Conservation (phyloP, 106 monocot genomes). For the Ottelia alismoides region DNA sequence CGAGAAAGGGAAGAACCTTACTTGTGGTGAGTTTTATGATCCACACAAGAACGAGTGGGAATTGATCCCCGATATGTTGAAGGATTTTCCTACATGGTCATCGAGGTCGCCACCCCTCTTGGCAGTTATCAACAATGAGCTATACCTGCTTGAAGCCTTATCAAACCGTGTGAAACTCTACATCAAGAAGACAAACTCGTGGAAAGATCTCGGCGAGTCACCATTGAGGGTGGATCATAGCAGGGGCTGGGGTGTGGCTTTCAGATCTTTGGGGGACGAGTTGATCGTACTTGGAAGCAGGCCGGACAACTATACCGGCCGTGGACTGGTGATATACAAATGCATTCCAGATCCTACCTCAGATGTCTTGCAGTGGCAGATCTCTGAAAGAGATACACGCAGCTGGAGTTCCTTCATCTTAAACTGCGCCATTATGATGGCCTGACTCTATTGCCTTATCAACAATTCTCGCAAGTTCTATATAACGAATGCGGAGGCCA, state of each 20-base stretch:
- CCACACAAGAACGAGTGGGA: conserved; percentile 15
- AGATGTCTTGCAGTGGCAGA: conserved; percentile 13
- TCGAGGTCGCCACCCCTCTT: conserved; percentile 32
- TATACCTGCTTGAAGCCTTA: conserved; percentile 25
- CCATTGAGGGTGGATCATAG: conserved; percentile 31
- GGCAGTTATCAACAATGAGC: conserved; percentile 22
- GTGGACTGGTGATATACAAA: conserved; percentile 25
- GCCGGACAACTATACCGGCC: conserved; percentile 1
- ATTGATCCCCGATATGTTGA: conserved; percentile 13
- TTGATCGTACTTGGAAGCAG: conserved; percentile 20
- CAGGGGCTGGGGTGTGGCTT: conserved; percentile 36
- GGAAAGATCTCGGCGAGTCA: conserved; percentile 20
- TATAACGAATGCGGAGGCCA: too few relatives aligned
- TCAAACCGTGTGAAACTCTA: conserved; percentile 25
- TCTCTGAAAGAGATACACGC: conserved; percentile 10
- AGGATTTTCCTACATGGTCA: conserved; percentile 11
- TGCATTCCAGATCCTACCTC: conserved; percentile 17
- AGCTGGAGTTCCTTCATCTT: conserved; percentile 32
- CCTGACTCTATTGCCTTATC: too few relatives aligned
- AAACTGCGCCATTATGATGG: conserved; percentile 29
- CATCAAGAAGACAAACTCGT: conserved; percentile 20
- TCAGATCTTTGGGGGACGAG: conserved; percentile 28
- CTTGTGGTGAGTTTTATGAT: conserved; percentile 25
- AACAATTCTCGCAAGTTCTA: too few relatives aligned
- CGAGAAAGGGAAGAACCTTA: conserved; percentile 21